These are phyloP conservation scores for Flaveria sonorensis DNA, from an alignment of 129 eudicot genomes.

Conservation along the genomic window DNA sequence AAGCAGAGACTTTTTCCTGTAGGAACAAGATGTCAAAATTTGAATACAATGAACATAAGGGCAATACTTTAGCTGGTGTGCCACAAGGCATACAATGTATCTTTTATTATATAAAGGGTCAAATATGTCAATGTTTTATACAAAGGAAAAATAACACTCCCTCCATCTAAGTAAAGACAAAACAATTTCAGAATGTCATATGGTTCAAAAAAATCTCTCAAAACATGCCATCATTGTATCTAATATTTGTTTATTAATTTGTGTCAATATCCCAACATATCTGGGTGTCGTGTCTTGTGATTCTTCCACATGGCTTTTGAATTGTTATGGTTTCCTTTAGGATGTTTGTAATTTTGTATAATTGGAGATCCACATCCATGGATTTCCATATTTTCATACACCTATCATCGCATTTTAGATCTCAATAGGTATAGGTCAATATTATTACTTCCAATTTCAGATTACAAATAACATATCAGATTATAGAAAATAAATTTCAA, in stretches of 20 bases:
- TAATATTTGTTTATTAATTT: neutral
- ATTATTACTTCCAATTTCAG: neutral
- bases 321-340: too few relatives aligned
- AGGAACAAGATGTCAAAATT: constrained; percentile 17
- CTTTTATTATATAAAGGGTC: neutral
- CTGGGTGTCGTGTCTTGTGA: neutral
- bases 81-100: neutral
- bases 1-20: constrained; percentile 78
- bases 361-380: too few relatives aligned
- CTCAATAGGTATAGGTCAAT: neutral
- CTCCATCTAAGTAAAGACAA: neutral
- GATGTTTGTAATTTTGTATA: too few relatives aligned
- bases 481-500: neutral
- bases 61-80: neutral
- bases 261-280: neutral
- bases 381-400: neutral
- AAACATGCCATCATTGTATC: neutral
- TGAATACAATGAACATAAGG: neutral
- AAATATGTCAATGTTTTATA: neutral
- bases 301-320: neutral
- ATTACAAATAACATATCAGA: neutral
- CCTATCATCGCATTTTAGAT: neutral
- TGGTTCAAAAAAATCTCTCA: too few relatives aligned
- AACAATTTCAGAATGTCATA: neutral
- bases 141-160: neutral